Base-by-base conservation (phyloP, 805 yeast species). In the Scheffersomyces ergatensis region DNA sequence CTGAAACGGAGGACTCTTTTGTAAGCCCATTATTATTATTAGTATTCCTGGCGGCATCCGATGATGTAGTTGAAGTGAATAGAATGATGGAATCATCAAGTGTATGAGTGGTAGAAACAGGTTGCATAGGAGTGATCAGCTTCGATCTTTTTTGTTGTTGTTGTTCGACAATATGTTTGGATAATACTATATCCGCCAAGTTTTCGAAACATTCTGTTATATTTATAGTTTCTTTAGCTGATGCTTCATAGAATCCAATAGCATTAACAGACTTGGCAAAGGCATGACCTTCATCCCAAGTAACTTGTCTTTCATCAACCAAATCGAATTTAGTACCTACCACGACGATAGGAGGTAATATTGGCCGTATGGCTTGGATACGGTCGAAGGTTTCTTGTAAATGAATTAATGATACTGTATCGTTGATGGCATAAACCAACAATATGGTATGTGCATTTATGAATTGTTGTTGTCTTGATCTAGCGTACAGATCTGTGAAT, bases 311-410 rank as follows among this genome's bases (percentile, higher is more conserved):
- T n/a, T 49, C 50, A 1, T 40, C 42, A 5, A 46, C 53, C 14
- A 42, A 34, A 36, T 67, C 72, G 19, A 50, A 34, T 38, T 62
- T 63, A 15, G 65, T 48, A 0, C 63, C 70, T 15, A 57, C 65
- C 11, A 69, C 40, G 2, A 58, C 55, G 4, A 64, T 45, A 0
- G 67, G 66, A 11, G 69, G 68, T 27, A 55, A 37, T 3, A 51
- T 51, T 0, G 40, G 46, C 33, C 63, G 48, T 3, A 62, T 36
- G 6, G 54, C 43, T 17, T 25, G 29, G 0, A 66, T 43, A 30
- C 58, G 45, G n/a, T 59, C 57, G 23, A 54, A 49, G 34, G 57
- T 37, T 25, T 65, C 67, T 17, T 58, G 63, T 11, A 63, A 39
- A 8, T 50, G 55, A 21, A 54, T 54, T 34, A 64, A 65, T 2